Conservation (phyloP, 495 filamentous ascomycete species). For the Glonium stellatum region DNA sequence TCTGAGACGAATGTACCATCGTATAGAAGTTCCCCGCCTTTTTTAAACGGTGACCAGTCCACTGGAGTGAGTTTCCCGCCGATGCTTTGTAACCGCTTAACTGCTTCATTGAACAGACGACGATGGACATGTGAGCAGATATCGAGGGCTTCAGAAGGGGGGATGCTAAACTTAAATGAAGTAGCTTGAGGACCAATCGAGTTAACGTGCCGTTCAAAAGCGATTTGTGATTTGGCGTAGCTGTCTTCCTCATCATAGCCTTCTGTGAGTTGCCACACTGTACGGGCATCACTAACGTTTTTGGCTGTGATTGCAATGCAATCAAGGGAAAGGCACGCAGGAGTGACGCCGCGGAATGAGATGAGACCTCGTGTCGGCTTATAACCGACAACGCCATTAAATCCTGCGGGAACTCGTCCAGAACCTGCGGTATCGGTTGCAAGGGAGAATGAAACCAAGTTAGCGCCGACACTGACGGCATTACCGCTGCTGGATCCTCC, state of each 20-base stretch:
- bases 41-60: constrained; percentile 50
- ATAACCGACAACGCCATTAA: constrained; percentile 60
- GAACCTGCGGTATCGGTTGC: constrained; percentile 63
- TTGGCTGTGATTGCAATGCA: constrained; percentile 52
- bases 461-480: constrained; percentile 50
- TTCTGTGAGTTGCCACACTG: constrained; percentile 50
- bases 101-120: constrained; percentile 41
- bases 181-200: constrained; percentile 41
- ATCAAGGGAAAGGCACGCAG: constrained; percentile 57
- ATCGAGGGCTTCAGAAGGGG: constrained; percentile 42
- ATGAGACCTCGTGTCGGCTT: constrained; percentile 62
- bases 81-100: constrained; percentile 39
- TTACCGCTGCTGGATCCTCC: constrained; percentile 60
- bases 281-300: constrained; percentile 46
- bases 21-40: constrained; percentile 52
- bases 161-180: constrained; percentile 49
- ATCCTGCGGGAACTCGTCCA: constrained; percentile 53
- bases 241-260: constrained; percentile 48
- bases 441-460: constrained; percentile 55
- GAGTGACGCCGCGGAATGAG: constrained; percentile 50
- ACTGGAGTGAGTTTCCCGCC: constrained; percentile 44
- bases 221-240: constrained; percentile 46
- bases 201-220: constrained; percentile 44
- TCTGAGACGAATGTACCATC: constrained; percentile 51
- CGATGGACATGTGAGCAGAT: constrained; percentile 43